phyloP scores from a whole-genome alignment of 257 asterid species.

The Osmanthus fragrans region DNA sequence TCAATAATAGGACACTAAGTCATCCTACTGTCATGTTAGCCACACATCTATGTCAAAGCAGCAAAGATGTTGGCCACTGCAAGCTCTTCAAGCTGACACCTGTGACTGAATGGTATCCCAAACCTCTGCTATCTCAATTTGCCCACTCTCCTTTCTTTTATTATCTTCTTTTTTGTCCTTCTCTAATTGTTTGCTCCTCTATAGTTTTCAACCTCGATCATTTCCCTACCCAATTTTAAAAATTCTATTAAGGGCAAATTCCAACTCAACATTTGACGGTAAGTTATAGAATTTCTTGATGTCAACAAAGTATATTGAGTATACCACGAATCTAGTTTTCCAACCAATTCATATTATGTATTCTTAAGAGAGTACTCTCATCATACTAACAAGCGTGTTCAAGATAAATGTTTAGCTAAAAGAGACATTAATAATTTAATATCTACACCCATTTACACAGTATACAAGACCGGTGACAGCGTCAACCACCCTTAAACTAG shows the following conservation, averaged over 20 bases:
- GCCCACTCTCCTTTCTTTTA: background rate
- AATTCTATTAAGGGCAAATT: background rate
- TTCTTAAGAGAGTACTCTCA: background rate
- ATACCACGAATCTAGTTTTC: background rate
- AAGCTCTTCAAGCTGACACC: background rate
- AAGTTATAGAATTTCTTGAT: background rate
- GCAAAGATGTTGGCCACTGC: background rate
- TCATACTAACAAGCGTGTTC: background rate
- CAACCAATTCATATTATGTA: background rate
- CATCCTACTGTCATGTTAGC: background rate
- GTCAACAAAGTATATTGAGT: no score
- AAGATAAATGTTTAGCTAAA: background rate
- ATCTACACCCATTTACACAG: background rate
- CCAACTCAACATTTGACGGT: background rate
- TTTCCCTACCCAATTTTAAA: background rate
- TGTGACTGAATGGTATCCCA: background rate
- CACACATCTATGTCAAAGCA: background rate
- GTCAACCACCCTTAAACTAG: background rate
- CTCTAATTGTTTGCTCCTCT: background rate
- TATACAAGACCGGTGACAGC: background rate
- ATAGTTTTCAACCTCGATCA: background rate
- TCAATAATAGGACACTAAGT: background rate
- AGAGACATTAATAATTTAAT: background rate
- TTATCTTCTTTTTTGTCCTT: background rate
- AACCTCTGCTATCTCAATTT: background rate